Base-by-base conservation (phyloP, 2,329 filamentous ascomycete genomes). In the Blumeriella jaapii region DNA sequence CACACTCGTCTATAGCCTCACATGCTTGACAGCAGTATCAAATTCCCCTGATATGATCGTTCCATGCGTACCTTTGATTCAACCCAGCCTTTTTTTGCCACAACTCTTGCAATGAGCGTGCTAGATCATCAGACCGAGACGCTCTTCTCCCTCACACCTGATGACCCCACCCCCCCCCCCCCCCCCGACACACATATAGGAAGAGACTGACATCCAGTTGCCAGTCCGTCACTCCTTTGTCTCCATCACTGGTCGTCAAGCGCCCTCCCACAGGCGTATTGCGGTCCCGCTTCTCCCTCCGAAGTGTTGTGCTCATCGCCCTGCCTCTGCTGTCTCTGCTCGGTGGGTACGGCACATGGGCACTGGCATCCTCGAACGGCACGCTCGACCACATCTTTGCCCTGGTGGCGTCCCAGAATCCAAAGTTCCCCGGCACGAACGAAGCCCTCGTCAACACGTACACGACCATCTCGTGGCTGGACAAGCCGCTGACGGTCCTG, bases 251-350 rank as follows among this genome's bases (percentile, higher is more conserved):
- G 10, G 19, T 20, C 8, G 7, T 9, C 15, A 15, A 2, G 25
- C 19, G 10, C 22, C 22, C 9, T 4, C 18, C 22, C 31, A 40
- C 28, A 34, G 7, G 20, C 24, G n/a, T 31, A 32, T 10, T 16
- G 26, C 31, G 39, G 41, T 43, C 40, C 29, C 34, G 31, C 11
- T 17, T 36, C 12, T 45, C 38, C 1, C 27, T 42, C 8, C 44
- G 48, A 10, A 44, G 31, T 9, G 32, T 40, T 17, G 32, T 44
- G 8, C 33, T 51, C 7, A 22, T 45, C 8, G 4, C 34, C 14
- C 42, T 53, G 1, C 50, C 49, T 6, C 5, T 49, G 5, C 33
- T 53, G 11, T 48, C 44, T 2, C 16, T 49, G 2, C 5, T 38
- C 2, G 50, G 46, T 1, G 17, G 25, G 2, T 46, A 36, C 15